Percentiles rank a stretch among this genome's conserved stretches.
Conservation (phyloP, 1,139 yeast genomes). For the Suhomyces bokatorum region DNA sequence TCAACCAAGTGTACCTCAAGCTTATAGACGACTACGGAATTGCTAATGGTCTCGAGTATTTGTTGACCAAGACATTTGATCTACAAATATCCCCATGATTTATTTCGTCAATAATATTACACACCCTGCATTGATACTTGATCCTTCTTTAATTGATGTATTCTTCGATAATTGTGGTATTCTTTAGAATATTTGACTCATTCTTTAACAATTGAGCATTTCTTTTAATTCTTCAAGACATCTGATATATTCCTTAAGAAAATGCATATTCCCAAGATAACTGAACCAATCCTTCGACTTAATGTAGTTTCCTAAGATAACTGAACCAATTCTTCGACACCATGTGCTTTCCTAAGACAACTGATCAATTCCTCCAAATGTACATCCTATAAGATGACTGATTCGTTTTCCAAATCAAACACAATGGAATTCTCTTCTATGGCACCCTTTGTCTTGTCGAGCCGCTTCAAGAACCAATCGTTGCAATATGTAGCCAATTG, state of each 20-base stretch:
- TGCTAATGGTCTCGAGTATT: constrained; percentile 6
- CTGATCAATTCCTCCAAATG: too few relatives aligned
- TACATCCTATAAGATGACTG: constrained; percentile 15
- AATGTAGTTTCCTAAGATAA: too few relatives aligned
- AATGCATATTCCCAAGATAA: too few relatives aligned
- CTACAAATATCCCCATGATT: background rate
- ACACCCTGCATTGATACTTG: background rate
- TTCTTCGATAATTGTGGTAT: too few relatives aligned
- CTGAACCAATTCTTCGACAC: too few relatives aligned
- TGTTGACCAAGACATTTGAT: constrained; percentile 3
- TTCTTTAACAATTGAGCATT: too few relatives aligned
- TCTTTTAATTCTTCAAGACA: too few relatives aligned
- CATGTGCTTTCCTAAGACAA: too few relatives aligned
- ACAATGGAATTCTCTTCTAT: constrained; percentile 4
- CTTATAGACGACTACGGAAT: constrained; percentile 30
- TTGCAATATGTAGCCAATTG: constrained; percentile 31
- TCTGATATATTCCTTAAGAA: too few relatives aligned
- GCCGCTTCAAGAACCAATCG: constrained; percentile 25
- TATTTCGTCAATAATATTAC: constrained; percentile 6
- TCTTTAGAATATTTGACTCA: too few relatives aligned
- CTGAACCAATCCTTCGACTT: too few relatives aligned
- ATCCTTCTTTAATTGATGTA: too few relatives aligned
- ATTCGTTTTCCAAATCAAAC: constrained; percentile 33
- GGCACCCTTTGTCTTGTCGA: constrained; percentile 2
- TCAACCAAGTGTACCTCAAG: constrained; percentile 20